Evolutionary conservation across 2,329 filamentous ascomycete genomes (phyloP).

Genomic region (Beauveria scarabaeidicola): DNA sequence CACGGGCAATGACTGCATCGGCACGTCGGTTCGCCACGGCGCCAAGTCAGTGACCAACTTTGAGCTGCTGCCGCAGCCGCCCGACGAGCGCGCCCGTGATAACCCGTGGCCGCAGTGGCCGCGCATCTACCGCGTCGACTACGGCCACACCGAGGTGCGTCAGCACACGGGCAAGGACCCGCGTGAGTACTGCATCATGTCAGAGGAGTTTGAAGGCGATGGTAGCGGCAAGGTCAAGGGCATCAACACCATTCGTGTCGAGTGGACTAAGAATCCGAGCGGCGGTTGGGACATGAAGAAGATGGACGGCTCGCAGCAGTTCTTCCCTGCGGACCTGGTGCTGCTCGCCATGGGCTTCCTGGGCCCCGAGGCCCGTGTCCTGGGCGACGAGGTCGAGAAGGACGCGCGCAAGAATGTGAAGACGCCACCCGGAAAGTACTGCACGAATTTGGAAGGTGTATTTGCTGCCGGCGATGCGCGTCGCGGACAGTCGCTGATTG

Average conservation of each 20-base stretch:
- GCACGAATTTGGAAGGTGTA: constrained; percentile 78
- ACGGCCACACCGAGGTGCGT: constrained; percentile 91
- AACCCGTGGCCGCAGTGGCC: constrained; percentile 99
- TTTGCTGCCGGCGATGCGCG: constrained; percentile 95
- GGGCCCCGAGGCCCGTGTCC: constrained; percentile 79
- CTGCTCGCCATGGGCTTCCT: constrained; percentile 96
- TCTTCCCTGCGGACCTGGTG: constrained; percentile 93
- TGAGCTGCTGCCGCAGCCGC: constrained; percentile 87
- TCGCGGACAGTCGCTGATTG: constrained; percentile 88
- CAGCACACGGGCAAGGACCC: constrained; percentile 95
- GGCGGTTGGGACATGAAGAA: constrained; percentile 99
- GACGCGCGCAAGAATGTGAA: constrained; percentile 94
- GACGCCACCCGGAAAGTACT: constrained; percentile 79
- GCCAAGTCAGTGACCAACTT: constrained; percentile 97
- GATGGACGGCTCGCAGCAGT: constrained; percentile 83
- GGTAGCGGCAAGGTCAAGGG: constrained; percentile 83
- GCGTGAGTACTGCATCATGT: constrained; percentile 97
- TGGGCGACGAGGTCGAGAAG: constrained; percentile 83
- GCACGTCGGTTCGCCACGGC: constrained; percentile 89
- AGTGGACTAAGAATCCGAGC: constrained; percentile 84
- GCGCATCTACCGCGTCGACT: constrained; percentile 96
- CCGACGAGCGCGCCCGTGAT: constrained; percentile 79
- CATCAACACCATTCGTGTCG: constrained; percentile 90
- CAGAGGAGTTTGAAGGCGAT: constrained; percentile 89
- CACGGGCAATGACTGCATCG: constrained; percentile 96